phyloP scores from a whole-genome alignment of 495 filamentous ascomycete species.

The Aspergillus campestris region DNA sequence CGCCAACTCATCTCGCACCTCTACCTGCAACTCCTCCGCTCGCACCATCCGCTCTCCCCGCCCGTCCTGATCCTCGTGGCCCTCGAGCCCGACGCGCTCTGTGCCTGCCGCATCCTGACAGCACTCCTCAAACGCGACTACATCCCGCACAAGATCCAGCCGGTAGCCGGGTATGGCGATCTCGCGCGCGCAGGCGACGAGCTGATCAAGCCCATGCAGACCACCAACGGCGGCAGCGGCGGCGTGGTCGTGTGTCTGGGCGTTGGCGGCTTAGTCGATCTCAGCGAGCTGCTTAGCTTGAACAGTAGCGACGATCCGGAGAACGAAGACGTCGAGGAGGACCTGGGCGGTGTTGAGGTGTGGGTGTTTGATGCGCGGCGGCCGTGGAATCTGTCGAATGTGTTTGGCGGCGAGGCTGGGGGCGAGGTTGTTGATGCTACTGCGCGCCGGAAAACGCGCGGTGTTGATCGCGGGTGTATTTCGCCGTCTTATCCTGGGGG shows the following conservation, averaged over 20 bases:
- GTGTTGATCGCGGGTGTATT: slow-evolving; percentile 59
- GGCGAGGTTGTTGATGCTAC: slow-evolving; percentile 41
- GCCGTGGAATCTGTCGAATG: slow-evolving; percentile 91
- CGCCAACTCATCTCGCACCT: slow-evolving; percentile 80
- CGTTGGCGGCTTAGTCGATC: slow-evolving; percentile 81
- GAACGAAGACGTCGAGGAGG: slow-evolving; percentile 47
- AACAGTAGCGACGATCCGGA: slow-evolving; percentile 24
- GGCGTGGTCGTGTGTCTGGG: slow-evolving; percentile 89
- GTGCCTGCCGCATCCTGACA: slow-evolving; percentile 90
- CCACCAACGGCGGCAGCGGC: slow-evolving; percentile 66
- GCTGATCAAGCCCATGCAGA: slow-evolving; percentile 74
- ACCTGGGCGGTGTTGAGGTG: slow-evolving; percentile 71
- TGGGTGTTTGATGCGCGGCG: slow-evolving; percentile 89
- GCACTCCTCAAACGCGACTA: slow-evolving; percentile 90
- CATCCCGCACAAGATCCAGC: slow-evolving; percentile 96
- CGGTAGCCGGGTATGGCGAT: slow-evolving; percentile 86
- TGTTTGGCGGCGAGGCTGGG: slow-evolving; percentile 66
- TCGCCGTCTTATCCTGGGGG: slow-evolving; percentile 62
- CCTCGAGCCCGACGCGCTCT: slow-evolving; percentile 91
- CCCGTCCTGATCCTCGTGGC: slow-evolving; percentile 89
- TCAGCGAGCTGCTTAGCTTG: slow-evolving; percentile 65
- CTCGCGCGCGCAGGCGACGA: slow-evolving; percentile 68
- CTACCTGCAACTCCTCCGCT: slow-evolving; percentile 76
- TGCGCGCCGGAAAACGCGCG: slow-evolving; percentile 38
- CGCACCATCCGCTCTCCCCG: slow-evolving; percentile 73